phyloP scores from a whole-genome alignment of 768 basidiomycete species.

The Tephrocybe sp. region DNA sequence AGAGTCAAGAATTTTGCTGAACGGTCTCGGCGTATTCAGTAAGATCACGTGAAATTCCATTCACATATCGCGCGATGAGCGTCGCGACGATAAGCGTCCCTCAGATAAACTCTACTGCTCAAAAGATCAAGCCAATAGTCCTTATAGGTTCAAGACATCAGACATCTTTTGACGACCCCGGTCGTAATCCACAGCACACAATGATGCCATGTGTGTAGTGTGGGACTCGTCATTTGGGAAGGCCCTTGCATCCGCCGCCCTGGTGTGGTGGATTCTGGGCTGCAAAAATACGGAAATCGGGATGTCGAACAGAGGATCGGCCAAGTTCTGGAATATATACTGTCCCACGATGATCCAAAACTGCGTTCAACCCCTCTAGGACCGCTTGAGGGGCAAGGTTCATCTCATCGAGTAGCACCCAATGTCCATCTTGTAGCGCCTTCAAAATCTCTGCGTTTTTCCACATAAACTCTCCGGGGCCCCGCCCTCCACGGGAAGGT shows the following conservation, averaged over 20 bases:
- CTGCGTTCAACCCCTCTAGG: conserved; percentile 94
- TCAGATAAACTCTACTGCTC: too few species aligned
- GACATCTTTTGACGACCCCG: too few species aligned
- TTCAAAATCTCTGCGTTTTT: conserved; percentile 93
- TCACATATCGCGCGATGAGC: too few species aligned
- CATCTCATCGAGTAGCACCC: conserved; percentile 99
- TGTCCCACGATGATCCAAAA: conserved; percentile 91
- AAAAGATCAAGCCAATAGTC: too few species aligned
- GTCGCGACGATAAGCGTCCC: too few species aligned
- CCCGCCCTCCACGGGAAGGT: conserved; percentile 93
- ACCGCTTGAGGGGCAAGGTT: conserved; percentile 96
- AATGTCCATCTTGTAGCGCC: conserved; percentile 92
- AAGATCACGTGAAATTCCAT: too few species aligned
- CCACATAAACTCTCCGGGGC: conserved; percentile 93
- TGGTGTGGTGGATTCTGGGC: conserved; percentile 96
- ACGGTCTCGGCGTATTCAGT: too few species aligned
- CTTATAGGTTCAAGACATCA: too few species aligned
- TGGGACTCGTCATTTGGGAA: too few species aligned
- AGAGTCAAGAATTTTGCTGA: too few species aligned
- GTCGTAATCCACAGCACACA: too few species aligned
- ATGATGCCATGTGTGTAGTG: too few species aligned
- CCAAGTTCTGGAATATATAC: conserved; percentile 95
- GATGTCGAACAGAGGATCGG: conserved; percentile 83
- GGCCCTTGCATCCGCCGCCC: conserved; percentile 94
- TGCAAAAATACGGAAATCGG: conserved; percentile 94